phyloP scores from a whole-genome alignment of 1,284 basidiomycete species.

The Hortiboletus rubellus region DNA sequence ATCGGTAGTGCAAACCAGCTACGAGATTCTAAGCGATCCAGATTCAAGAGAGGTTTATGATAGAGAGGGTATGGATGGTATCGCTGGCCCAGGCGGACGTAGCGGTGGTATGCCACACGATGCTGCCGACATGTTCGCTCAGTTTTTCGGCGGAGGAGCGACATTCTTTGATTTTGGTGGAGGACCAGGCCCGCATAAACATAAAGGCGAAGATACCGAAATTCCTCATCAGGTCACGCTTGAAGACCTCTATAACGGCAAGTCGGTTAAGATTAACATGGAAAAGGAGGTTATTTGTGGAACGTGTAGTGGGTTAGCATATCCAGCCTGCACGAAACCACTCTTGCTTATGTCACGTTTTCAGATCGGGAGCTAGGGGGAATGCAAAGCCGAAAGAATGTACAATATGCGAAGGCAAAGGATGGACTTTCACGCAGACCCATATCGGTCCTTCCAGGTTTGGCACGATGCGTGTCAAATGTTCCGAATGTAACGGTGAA shows the following conservation, averaged over 20 bases:
- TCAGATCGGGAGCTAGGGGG: conserved; percentile 77
- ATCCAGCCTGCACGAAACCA: neutral
- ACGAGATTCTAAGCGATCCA: conserved; percentile 83
- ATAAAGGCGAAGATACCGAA: conserved; percentile 68
- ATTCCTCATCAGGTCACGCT: conserved; percentile 86
- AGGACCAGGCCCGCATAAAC: conserved; percentile 44
- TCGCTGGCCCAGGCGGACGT: conserved; percentile 46
- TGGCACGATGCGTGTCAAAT: conserved; percentile 57
- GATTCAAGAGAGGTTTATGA: conserved; percentile 83
- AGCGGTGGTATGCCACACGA: conserved; percentile 62
- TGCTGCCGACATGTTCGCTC: conserved; percentile 71
- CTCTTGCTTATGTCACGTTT: conserved; percentile 13
- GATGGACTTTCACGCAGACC: conserved; percentile 65
- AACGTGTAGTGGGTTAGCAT: conserved; percentile 75
- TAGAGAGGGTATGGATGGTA: conserved; percentile 70
- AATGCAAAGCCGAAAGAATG: conserved; percentile 83
- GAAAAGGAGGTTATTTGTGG: conserved; percentile 83
- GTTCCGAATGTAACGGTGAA: conserved; percentile 77
- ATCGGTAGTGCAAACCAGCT: conserved; percentile 46
- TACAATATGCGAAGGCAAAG: conserved; percentile 81
- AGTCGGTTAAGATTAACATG: conserved; percentile 86
- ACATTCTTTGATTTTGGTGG: conserved; percentile 58
- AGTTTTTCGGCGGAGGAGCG: conserved; percentile 68
- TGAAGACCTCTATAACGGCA: conserved; percentile 93
- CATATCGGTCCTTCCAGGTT: conserved; percentile 54